These are phyloP conservation scores for Chloris gayana DNA, from an alignment of 176 grass and related monocot genomes.

Conservation along the genomic window DNA sequence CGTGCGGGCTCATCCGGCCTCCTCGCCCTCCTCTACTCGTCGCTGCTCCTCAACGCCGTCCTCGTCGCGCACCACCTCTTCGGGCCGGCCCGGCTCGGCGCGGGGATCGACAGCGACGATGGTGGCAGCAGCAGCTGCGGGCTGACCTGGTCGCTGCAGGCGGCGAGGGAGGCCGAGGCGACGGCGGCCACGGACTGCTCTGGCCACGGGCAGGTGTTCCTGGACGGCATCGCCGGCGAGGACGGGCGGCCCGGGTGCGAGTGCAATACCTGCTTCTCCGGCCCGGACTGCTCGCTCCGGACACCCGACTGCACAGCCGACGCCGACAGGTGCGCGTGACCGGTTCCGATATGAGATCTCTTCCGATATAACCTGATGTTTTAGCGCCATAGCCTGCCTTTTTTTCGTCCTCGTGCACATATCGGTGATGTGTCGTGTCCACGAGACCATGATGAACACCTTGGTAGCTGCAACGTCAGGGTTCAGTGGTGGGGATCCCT, in stretches of 20 bases:
- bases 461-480: too few relatives aligned
- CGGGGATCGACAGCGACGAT: background rate
- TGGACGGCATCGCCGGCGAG: slow-evolving; percentile 47
- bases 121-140: background rate
- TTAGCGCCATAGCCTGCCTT: background rate
- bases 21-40: slow-evolving; percentile 38
- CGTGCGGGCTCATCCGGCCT: background rate
- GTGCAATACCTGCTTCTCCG: slow-evolving; percentile 68
- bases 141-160: slow-evolving; percentile 60
- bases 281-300: slow-evolving; percentile 65
- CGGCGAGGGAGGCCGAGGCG: slow-evolving; percentile 66
- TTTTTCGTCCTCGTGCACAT: background rate
- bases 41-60: slow-evolving; percentile 64
- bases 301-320: slow-evolving; percentile 60
- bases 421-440: too few relatives aligned
- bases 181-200: slow-evolving; percentile 66
- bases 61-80: slow-evolving; percentile 50
- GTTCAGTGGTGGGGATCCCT: too few relatives aligned
- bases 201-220: slow-evolving; percentile 70
- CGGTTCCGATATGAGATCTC: too few relatives aligned
- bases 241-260: slow-evolving; percentile 59
- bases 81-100: background rate
- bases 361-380: background rate
- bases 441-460: too few relatives aligned
- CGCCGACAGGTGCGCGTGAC: slow-evolving; percentile 50